Evolutionary conservation across 805 yeast genomes (phyloP), one percentile per base, ranked within the genome.

Genomic region (Ogataea salicorniae): DNA sequence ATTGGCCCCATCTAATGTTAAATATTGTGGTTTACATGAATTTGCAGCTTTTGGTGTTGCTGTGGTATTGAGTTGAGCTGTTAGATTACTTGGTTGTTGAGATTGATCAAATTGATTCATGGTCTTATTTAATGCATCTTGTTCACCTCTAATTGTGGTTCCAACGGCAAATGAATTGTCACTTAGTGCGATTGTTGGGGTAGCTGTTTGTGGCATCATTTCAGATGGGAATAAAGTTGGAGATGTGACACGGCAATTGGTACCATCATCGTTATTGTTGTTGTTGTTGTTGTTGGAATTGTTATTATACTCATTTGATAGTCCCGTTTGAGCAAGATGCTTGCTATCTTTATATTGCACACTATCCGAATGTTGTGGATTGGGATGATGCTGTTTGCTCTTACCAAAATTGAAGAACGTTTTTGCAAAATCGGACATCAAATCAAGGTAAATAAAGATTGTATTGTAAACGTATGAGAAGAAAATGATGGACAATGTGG

Each of bases 141-240:
- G 67, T 26, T 66, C 67, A 3, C 71, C 62, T 41, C 68, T 69
- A 9, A 77, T 72, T 1, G 85, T 83, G 5, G 89, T 83, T 2
- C 90, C 91, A 64, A 82, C 77, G 1, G 79, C 91, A 64, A 80
- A 74, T 2, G 84, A 75, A 48, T 75, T 75, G 50, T 78, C 77
- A 42, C 81, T 73, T 9, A 84, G 66, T 0, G 90, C 90, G 2
- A 87, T 84, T 2, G 92, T 83, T 17, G 91, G 87, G 5, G 81
- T 71, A 1, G 81, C 71, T 1, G 79, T 71, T 36, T 72, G 71
- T 52, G 79, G 70, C 46, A 78, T 48, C 54, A 68, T 62, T n/a
- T 59, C 64, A 13, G 62, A 47, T 6, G 70, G 70, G 46, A 66
- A 64, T n/a, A 59, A 52, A 6, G 51, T 42, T 7, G 53, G 43